These are phyloP conservation scores for Xylariales sp. DNA, from an alignment of 2,329 filamentous ascomycete species.

Conservation along the genomic window DNA sequence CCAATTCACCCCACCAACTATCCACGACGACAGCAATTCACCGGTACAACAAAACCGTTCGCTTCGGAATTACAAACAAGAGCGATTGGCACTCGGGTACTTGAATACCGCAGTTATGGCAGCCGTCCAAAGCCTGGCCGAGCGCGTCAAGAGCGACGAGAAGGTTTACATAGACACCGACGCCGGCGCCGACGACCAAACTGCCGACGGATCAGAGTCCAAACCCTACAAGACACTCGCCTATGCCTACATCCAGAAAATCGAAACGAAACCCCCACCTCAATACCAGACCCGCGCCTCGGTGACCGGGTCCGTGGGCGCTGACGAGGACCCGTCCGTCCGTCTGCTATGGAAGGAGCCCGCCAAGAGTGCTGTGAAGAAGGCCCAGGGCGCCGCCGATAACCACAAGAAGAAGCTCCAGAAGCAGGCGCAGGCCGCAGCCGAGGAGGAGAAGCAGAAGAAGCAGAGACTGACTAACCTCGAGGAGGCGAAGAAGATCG, in stretches of 20 bases:
- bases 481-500: conserved; percentile 77
- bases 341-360: conserved; percentile 74
- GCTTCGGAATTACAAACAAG: background rate
- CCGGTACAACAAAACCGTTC: background rate
- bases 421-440: conserved; percentile 69
- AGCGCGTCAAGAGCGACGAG: conserved; percentile 41
- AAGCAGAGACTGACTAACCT: conserved; percentile 64
- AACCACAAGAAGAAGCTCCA: conserved; percentile 78
- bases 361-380: conserved; percentile 81
- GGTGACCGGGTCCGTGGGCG: conserved; percentile 53
- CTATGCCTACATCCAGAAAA: conserved; percentile 70
- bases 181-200: conserved; percentile 64
- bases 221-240: conserved; percentile 79
- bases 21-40: background rate
- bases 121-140: conserved; percentile 44
- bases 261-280: conserved; percentile 46
- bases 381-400: conserved; percentile 70
- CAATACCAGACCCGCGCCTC: conserved; percentile 68
- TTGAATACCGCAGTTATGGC: conserved; percentile 32
- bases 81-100: background rate
- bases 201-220: conserved; percentile 63
- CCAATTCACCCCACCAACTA: conserved; percentile 1
- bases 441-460: conserved; percentile 67
- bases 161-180: conserved; percentile 77
- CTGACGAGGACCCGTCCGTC: conserved; percentile 58